Evolutionary conservation across 768 basidiomycete species (phyloP).

Genomic region (Lactarius tabidus): DNA sequence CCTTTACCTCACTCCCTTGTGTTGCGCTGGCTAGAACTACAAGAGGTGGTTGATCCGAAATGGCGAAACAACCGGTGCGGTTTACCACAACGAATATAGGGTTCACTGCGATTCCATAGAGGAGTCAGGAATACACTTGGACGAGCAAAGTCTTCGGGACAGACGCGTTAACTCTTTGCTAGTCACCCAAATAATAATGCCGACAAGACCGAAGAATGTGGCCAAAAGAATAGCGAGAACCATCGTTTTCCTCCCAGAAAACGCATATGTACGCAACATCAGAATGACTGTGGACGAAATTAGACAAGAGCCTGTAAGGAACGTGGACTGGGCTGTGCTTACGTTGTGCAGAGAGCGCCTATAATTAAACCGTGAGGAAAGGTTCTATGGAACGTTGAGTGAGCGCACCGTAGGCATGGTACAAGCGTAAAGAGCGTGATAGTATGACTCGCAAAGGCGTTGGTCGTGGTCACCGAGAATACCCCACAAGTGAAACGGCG

Average conservation of each 20-base stretch:
- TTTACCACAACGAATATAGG: neutral
- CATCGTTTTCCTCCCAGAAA: constrained; percentile 5
- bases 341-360: constrained; percentile 21
- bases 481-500: constrained; percentile 22
- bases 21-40: too few relatives aligned
- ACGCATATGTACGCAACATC: constrained; percentile 24
- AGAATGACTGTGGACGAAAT: constrained; percentile 13
- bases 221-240: constrained; percentile 8
- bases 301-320: neutral
- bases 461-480: neutral
- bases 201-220: constrained; percentile 4
- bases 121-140: neutral
- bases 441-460: neutral
- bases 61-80: constrained; percentile 9
- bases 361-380: neutral
- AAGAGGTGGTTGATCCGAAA: neutral
- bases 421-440: constrained; percentile 13
- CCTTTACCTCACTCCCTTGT: neutral
- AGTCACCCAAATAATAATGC: constrained; percentile 13
- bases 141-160: neutral
- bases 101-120: constrained; percentile 5
- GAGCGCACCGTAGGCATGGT: constrained; percentile 17
- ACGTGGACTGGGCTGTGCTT: neutral
- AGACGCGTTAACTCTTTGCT: constrained; percentile 2
- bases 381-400: neutral